phyloP scores from a whole-genome alignment of 2,329 filamentous ascomycete genomes.

The Colletotrichum limetticola region DNA sequence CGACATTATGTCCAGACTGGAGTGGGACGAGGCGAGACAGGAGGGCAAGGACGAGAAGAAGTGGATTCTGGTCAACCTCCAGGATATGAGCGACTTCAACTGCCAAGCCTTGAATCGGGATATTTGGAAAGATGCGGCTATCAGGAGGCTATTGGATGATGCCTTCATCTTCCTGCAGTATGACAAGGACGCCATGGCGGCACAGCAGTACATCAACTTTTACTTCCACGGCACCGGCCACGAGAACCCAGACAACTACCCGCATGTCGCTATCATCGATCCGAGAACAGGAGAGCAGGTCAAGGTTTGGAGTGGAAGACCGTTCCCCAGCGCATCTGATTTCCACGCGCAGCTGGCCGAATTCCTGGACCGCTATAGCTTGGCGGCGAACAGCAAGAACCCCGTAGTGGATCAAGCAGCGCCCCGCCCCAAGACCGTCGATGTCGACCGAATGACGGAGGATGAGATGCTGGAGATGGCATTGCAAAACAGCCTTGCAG shows the following conservation, averaged over 20 bases:
- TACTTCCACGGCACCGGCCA: slow-evolving; percentile 80
- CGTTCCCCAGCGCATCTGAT: slow-evolving; percentile 79
- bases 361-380: slow-evolving; percentile 96
- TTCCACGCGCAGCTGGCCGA: slow-evolving; percentile 94
- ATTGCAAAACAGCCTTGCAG: slow-evolving; percentile 85
- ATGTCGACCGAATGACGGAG: slow-evolving; percentile 91
- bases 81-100: slow-evolving; percentile 92
- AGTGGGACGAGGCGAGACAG: slow-evolving; percentile 84
- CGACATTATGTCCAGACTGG: slow-evolving; percentile 83
- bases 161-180: slow-evolving; percentile 98
- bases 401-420: slow-evolving; percentile 84
- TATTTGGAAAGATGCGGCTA: slow-evolving; percentile 88
- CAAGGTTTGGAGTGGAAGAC: slow-evolving; percentile 91
- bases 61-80: slow-evolving; percentile 96
- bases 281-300: slow-evolving; percentile 96
- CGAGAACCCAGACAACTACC: slow-evolving; percentile 89
- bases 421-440: slow-evolving; percentile 74
- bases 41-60: slow-evolving; percentile 89
- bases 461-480: slow-evolving; percentile 98
- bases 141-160: slow-evolving; percentile 84
- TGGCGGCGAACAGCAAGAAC: slow-evolving; percentile 90
- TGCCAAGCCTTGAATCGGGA: slow-evolving; percentile 95
- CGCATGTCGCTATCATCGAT: slow-evolving; percentile 95
- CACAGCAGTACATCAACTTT: slow-evolving; percentile 86
- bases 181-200: slow-evolving; percentile 83